A percentile compares a stretch with the other conserved stretches of the same genome.
Conservation (phyloP, 2,329 filamentous ascomycete species). For the Ophiostoma ips region DNA sequence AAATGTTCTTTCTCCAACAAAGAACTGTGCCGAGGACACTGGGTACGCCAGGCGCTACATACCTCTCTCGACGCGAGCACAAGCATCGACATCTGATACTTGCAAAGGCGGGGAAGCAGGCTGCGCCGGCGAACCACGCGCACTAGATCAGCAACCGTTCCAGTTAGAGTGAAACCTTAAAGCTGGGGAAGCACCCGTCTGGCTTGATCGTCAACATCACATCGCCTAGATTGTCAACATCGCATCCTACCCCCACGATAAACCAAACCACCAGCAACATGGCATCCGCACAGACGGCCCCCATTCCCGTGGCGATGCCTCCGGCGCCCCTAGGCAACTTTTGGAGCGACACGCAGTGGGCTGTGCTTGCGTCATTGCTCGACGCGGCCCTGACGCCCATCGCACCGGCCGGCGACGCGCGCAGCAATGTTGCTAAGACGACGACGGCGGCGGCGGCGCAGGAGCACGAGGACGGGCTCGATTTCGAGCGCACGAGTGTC, state of each 20-base stretch:
- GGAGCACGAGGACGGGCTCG: neutral
- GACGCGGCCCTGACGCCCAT: constrained; percentile 50
- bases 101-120: too few species aligned
- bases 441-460: neutral
- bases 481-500: constrained; percentile 25
- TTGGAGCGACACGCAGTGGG: constrained; percentile 38
- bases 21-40: constrained; percentile 7
- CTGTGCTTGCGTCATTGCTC: constrained; percentile 37
- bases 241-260: too few species aligned
- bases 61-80: neutral
- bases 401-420: constrained; percentile 23
- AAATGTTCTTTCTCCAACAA: too few species aligned
- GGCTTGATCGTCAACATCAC: too few species aligned
- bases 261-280: neutral
- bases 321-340: constrained; percentile 19
- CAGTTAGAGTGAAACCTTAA: too few species aligned
- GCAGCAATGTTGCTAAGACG: neutral
- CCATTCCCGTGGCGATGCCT: neutral
- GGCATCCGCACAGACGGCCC: neutral
- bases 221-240: too few species aligned
- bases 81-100: neutral
- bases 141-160: too few species aligned
- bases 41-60: constrained; percentile 1
- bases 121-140: too few species aligned
- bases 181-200: too few species aligned